Evolutionary conservation across 768 basidiomycete genomes (phyloP).

Genomic region (Mycena amicta): DNA sequence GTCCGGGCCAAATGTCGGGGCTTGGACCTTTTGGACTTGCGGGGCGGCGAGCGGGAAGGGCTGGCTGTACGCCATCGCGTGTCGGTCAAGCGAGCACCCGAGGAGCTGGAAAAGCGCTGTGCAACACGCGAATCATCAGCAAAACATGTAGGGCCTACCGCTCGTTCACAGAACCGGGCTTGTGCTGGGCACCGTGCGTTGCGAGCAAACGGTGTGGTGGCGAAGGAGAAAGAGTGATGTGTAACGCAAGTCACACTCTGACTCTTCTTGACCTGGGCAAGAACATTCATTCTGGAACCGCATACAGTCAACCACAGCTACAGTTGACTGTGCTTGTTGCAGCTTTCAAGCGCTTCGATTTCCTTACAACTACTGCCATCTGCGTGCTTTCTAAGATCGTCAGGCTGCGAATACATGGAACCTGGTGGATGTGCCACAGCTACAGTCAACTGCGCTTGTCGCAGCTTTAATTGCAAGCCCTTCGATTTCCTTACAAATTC

Average conservation of each 20-base stretch:
- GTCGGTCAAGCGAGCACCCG: neutral
- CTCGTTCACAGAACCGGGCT: neutral
- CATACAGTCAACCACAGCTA: too few relatives aligned
- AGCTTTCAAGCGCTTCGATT: too few relatives aligned
- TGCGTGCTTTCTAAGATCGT: too few relatives aligned
- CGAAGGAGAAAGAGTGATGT: neutral
- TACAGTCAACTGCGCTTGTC: too few relatives aligned
- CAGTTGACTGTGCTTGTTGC: too few relatives aligned
- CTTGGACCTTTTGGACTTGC: slow-evolving; percentile 53
- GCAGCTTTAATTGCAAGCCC: too few relatives aligned
- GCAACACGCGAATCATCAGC: neutral
- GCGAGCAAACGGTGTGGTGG: slow-evolving; percentile 1
- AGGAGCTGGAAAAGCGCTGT: slow-evolving; percentile 1
- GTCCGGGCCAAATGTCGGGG: slow-evolving; percentile 73
- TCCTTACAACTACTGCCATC: too few relatives aligned
- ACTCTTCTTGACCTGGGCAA: too few relatives aligned
- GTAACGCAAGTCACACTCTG: neutral
- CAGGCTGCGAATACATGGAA: too few relatives aligned
- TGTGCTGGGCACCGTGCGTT: neutral
- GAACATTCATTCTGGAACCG: too few relatives aligned
- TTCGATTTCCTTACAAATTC: too few relatives aligned
- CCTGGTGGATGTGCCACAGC: too few relatives aligned
- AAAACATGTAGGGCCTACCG: neutral
- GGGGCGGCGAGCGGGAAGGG: slow-evolving; percentile 79
- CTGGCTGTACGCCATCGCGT: slow-evolving; percentile 67